phyloP scores from a whole-genome alignment of 257 asterid species.

The Petrea volubilis region DNA sequence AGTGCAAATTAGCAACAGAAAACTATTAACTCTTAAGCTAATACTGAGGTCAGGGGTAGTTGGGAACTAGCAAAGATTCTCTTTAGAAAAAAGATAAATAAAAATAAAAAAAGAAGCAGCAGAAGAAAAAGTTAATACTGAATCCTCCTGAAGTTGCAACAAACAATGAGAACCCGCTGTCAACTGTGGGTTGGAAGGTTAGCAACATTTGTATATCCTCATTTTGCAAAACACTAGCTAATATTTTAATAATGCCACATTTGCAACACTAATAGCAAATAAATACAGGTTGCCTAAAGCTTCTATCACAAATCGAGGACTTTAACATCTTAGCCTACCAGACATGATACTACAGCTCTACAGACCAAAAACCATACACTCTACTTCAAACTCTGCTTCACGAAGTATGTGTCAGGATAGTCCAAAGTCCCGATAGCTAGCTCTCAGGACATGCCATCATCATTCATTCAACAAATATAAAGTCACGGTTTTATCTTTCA shows the following conservation, averaged over 20 bases:
- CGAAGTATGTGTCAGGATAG: too few species aligned
- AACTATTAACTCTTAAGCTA: too few species aligned
- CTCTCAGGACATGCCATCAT: not conserved
- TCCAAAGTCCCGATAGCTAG: too few species aligned
- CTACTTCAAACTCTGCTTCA: not conserved
- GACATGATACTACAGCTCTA: not conserved
- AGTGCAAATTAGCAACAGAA: too few species aligned
- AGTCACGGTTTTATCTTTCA: not conserved
- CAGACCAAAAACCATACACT: not conserved
- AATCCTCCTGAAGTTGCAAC: not conserved
- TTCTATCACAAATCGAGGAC: not conserved
- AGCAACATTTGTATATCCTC: not conserved
- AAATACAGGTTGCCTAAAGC: not conserved
- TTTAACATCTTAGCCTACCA: not conserved
- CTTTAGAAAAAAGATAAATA: too few species aligned
- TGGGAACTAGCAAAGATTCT: too few species aligned
- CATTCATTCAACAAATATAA: not conserved
- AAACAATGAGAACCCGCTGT: not conserved
- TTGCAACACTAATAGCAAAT: not conserved
- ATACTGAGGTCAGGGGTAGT: too few species aligned
- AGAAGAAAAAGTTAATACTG: not conserved
- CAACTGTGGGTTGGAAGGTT: not conserved
- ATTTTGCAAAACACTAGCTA: not conserved
- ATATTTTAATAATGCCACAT: not conserved
- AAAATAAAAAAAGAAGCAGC: too few species aligned